These are phyloP conservation scores for Cercospora beticola DNA, from an alignment of 2,329 filamentous ascomycete species.

Conservation along the genomic window DNA sequence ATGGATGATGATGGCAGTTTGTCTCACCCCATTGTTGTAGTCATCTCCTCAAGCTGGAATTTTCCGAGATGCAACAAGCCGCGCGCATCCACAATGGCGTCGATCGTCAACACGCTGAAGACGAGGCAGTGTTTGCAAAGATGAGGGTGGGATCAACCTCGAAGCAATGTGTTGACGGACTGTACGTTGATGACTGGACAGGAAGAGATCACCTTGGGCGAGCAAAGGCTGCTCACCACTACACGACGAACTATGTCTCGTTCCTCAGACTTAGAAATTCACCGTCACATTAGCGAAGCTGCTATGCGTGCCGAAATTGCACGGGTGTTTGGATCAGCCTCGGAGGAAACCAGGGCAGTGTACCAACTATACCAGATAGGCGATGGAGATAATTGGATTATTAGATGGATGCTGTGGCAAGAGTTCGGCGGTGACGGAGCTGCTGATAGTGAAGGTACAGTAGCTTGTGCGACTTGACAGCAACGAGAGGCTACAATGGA, in stretches of 20 bases:
- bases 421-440: background rate
- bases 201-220: background rate
- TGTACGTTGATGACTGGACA: background rate
- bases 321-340: conserved; percentile 1
- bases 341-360: conserved; percentile 2
- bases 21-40: too few species aligned
- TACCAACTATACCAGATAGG: background rate
- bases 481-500: too few species aligned
- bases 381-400: conserved; percentile 15
- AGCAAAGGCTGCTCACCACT: background rate
- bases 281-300: background rate
- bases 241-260: background rate
- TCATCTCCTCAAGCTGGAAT: too few species aligned
- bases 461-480: too few species aligned
- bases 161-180: background rate
- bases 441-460: too few species aligned
- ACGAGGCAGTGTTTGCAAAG: background rate
- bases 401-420: conserved; percentile 16
- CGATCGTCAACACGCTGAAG: too few species aligned
- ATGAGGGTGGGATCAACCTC: background rate
- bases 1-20: too few species aligned
- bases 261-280: background rate
- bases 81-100: too few species aligned
- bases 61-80: too few species aligned
- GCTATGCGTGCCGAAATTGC: conserved; percentile 3